Evolutionary conservation across 2,329 filamentous ascomycete species (phyloP), one percentile per base, ranked within the genome.

Genomic region (Cercospora nicotianae): DNA sequence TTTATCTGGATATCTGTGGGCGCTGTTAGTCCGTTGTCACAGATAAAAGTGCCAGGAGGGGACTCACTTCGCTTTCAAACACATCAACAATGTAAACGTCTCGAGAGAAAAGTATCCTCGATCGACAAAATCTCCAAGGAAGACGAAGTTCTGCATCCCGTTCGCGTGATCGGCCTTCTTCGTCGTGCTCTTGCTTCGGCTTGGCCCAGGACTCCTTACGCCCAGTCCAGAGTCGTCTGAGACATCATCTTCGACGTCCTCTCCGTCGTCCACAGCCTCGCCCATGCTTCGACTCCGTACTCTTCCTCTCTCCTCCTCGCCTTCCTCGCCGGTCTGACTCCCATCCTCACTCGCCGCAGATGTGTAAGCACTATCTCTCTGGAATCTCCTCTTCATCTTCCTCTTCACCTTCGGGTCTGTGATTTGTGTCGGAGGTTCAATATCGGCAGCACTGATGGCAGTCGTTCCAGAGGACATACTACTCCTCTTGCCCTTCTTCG

Each of bases 351-450:
- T 83, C 5, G 82, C 82, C 45, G 80, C 79, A 6, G 82, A 87
- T 16, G 84, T 85, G 73, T 87, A 88, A 64, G 83, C 83, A 60
- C 79, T 79, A 67, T 85, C 83, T 62, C 77, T 75, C 74, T 85
- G 83, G 72, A 83, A 85, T 42, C 83, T 75, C 67, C 83, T 76
- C 78, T 89, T 91, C 81, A 97, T 88, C 83, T 94, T 96, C 83
- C 91, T 93, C 81, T 90, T 90, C 58, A 95, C 83, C 79, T 94
- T 95, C 3, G 93, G 92, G 76, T 97, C 89, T 65, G 90, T 95
- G 74, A 97, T 97, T 74, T 91, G 90, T 13, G 90, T 92, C 1
- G 94, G 94, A 3, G 94, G 94, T 80, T 97, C 94, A 75, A 98
- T 90, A 77, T 96, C 93, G 72, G 92, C 91, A n/a, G 93, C 91